Base-by-base conservation (phyloP, 805 yeast species). In the Starmerella floricola region DNA sequence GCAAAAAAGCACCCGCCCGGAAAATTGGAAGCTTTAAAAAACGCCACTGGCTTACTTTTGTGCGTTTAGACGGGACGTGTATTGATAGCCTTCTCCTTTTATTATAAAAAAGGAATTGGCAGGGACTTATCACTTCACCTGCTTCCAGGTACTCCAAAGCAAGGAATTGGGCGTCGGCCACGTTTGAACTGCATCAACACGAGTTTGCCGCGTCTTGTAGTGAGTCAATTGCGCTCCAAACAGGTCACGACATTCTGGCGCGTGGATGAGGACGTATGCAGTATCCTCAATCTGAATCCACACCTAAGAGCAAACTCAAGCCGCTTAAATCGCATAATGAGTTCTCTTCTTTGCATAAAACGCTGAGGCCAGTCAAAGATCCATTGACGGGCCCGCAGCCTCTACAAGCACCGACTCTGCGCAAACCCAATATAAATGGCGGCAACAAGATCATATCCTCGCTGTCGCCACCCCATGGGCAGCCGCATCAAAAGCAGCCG, bases 261-360 rank as follows among this genome's bases (percentile, higher is more conserved):
- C 15, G 18, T 32, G 27, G 27, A 19, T n/a, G n/a, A n/a, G n/a
- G n/a, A n/a, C n/a, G n/a, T n/a, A 33, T 33, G 36, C 27, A 33
- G 27, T 20, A 20, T 8, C 36, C 36, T 10, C 16, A 33, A 8
- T 19, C 36, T 6, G 21, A 33, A 20, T 33, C 36, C 17, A 33
- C 36, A 5, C 36, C 36, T 4, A 19, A 21, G 21, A 31, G 6
- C 19, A 33, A 21, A 20, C 28, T 33, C 10, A 19, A 20, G 21
- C 36, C 36, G 8, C 27, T 33, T 4, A 33, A 33, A n/a, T 20
- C 36, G 16, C 19, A 33, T 4, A 28, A 33, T 20, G 36, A 33
- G 27, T 33, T 33, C 17, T 33, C 36, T 8, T 33, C 36, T 8
- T n/a, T 33, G 12, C 36, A 33, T 16, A 33, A 33, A 17, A 27